Evolutionary conservation across 371 early-diverging fungal genomes (phyloP), one percentile per base, ranked within the genome.

Genomic region (Mucor ambiguus): DNA sequence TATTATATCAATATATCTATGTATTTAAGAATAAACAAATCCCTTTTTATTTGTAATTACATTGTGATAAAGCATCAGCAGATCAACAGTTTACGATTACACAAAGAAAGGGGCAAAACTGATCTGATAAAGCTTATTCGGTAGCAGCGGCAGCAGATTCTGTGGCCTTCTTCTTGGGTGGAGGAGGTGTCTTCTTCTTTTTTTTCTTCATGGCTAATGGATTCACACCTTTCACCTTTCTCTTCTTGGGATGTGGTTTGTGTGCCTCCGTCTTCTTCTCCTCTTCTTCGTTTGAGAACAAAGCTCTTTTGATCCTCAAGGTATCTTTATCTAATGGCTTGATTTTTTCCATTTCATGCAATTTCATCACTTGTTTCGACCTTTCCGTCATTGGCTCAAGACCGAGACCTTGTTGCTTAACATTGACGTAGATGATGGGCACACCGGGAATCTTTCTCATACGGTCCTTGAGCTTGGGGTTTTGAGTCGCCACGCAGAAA

Each of bases 121-220:
- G 41, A 38, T 18, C 20, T 44, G 18, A 44, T 18, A 20, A 20
- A 7, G 18, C n/a, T 28, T 24, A 20, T 54, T 55, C 37, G 37
- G 20, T 30, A 30, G 14, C 28, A 29, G 2, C 43, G 35, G n/a
- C 28, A 29, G 0, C 43, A 46, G n/a, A 33, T 0, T 64, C 58
- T 20, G 57, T 60, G 1, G 12, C 7, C 41, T 78, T 76, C 37
- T 73, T 69, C 29, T 66, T 74, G 1, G 64, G 70, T 44, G 58
- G 80, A 59, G 67, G 78, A 2, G 62, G 72, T 7, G 56, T 60
- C 59, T 73, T 81, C 64, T 77, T 79, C 77, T 89, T 90, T 73
- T 87, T 88, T 79, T 93, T 95, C 77, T 94, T 95, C 66, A 91
- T 76, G 20, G 92, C 90, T 29, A 96, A 78, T 41, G 96, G 95